Conservation (phyloP, 495 filamentous ascomycete genomes). For the Penicillium dipodomyicola region DNA sequence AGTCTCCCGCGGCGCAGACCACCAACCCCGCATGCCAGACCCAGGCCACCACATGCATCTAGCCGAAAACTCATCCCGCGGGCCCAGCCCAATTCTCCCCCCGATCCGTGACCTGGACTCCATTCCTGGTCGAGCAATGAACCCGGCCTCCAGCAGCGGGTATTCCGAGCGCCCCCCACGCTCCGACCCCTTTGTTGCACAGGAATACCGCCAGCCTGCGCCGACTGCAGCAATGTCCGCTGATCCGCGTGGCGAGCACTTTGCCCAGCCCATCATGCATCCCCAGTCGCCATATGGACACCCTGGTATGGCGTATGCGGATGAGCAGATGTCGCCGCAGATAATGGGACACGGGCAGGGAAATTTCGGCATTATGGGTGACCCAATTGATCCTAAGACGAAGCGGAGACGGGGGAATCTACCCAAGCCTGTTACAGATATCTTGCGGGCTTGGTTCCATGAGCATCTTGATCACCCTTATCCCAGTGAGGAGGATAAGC, state of each 20-base stretch:
- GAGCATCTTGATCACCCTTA: slow-evolving; percentile 79
- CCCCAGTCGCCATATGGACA: slow-evolving; percentile 32
- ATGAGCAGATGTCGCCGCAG: slow-evolving; percentile 36
- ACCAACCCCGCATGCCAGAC: slow-evolving; percentile 21
- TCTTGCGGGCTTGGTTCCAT: slow-evolving; percentile 76
- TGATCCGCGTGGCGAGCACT: slow-evolving; percentile 30
- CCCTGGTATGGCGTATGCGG: slow-evolving; percentile 32
- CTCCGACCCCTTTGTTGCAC: slow-evolving; percentile 30
- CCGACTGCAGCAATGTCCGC: slow-evolving; percentile 26
- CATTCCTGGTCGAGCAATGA: slow-evolving; percentile 31
- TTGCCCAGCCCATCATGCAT: slow-evolving; percentile 31
- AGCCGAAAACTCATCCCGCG: slow-evolving; percentile 27
- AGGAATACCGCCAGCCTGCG: slow-evolving; percentile 29
- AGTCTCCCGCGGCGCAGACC: slow-evolving; percentile 19
- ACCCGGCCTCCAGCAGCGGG: slow-evolving; percentile 17
- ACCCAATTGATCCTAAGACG: slow-evolving; percentile 43
- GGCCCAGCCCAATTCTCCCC: slow-evolving; percentile 43
- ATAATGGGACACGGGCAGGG: slow-evolving; percentile 35
- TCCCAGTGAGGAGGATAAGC: slow-evolving; percentile 88
- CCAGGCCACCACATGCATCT: slow-evolving; percentile 18
- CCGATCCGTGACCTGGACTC: slow-evolving; percentile 44
- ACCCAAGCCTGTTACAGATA: slow-evolving; percentile 80
- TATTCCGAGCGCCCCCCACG: slow-evolving; percentile 34
- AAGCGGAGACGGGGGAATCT: slow-evolving; percentile 78
- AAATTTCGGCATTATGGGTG: slow-evolving; percentile 47